phyloP scores from a whole-genome alignment of 176 grass and related monocot species.

The Hyparrhenia diplandra region DNA sequence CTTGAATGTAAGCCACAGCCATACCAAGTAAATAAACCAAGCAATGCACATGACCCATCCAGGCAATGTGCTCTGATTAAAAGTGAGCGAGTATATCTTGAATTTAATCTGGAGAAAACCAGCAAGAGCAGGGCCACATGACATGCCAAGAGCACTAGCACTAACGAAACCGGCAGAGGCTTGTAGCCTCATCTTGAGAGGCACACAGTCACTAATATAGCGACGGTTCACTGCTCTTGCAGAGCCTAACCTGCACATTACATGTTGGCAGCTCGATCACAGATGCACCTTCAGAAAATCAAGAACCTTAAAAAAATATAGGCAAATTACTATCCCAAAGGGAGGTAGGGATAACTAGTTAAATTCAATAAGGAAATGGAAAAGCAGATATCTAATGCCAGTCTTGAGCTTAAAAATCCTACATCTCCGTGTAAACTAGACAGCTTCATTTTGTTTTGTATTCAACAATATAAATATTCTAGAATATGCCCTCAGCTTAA shows the following conservation, averaged over 20 bases:
- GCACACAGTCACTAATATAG: conserved; percentile 96
- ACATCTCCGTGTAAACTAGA: background rate
- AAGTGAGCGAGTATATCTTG: conserved; percentile 64
- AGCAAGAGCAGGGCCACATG: conserved; percentile 91
- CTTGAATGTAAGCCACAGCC: conserved; percentile 84
- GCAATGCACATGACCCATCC: conserved; percentile 91
- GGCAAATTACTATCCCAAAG: background rate
- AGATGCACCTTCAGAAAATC: background rate
- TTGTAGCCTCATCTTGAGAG: conserved; percentile 74
- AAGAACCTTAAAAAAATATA: background rate
- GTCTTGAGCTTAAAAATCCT: background rate
- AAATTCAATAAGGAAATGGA: background rate
- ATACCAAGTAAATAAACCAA: conserved; percentile 84
- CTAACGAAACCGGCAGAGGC: conserved; percentile 94
- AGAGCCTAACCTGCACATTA: conserved; percentile 78
- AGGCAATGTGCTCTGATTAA: conserved; percentile 89
- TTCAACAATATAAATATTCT: background rate
- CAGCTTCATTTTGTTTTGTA: background rate
- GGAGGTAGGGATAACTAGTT: background rate
- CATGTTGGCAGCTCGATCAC: conserved; percentile 6
- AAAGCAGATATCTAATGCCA: background rate
- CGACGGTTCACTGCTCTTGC: conserved; percentile 91
- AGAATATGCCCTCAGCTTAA: background rate
- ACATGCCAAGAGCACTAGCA: conserved; percentile 96
- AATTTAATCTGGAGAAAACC: conserved; percentile 87